Percentiles rank a stretch among this genome's conserved stretches.
Conservation (phyloP, 306 rosid genomes). For the Amphicarpaea edgeworthii region DNA sequence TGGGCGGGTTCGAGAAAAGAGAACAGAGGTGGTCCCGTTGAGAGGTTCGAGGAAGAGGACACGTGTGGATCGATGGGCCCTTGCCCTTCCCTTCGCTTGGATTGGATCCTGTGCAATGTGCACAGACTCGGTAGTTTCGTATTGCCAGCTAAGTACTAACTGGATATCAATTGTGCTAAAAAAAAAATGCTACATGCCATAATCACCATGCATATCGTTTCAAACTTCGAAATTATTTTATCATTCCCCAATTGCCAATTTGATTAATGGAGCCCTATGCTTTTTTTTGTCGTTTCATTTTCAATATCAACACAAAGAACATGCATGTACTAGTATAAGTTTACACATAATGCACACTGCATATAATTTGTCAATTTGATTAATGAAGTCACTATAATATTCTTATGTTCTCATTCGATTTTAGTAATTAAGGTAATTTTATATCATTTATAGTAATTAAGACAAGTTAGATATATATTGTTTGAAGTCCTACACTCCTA, state of each 20-base stretch:
- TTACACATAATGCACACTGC: too few relatives aligned
- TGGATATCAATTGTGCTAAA: conserved; percentile 34
- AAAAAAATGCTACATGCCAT: conserved; percentile 45
- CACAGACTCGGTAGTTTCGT: background rate
- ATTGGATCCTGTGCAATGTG: conserved; percentile 46
- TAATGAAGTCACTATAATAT: too few relatives aligned
- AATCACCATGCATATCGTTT: conserved; percentile 1
- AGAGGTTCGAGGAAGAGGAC: conserved; percentile 50
- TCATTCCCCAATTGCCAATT: background rate
- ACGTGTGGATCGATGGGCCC: too few relatives aligned
- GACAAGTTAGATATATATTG: too few relatives aligned
- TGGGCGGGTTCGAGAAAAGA: conserved; percentile 48
- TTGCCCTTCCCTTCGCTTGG: background rate
- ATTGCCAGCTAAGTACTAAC: conserved; percentile 37
- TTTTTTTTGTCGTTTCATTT: background rate
- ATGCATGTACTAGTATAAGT: too few relatives aligned
- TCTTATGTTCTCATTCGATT: too few relatives aligned
- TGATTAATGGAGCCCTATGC: background rate
- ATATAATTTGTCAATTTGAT: too few relatives aligned
- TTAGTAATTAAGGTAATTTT: too few relatives aligned
- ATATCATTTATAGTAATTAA: too few relatives aligned
- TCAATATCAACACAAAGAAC: too few relatives aligned
- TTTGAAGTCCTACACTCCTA: too few relatives aligned
- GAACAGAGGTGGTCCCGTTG: conserved; percentile 54
- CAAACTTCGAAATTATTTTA: background rate